Conservation (phyloP, 768 basidiomycete genomes). For the Termitomyces sp. region DNA sequence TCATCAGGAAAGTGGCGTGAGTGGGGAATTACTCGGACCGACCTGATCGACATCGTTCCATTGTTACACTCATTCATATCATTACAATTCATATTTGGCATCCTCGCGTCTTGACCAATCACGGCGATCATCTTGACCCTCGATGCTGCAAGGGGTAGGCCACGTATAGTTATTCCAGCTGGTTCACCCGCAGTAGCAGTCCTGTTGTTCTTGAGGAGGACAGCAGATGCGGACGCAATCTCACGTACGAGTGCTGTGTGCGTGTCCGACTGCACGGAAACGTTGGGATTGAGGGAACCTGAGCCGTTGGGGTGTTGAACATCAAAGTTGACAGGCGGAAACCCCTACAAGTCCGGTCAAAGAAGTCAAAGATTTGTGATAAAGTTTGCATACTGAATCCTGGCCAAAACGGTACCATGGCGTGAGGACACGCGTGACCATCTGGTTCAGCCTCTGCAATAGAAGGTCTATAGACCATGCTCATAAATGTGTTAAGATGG, state of each 20-base stretch:
- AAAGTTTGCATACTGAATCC: conserved; percentile 28
- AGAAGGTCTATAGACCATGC: too few species aligned
- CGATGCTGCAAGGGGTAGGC: conserved; percentile 40
- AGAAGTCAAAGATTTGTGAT: not conserved
- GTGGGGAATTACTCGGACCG: conserved; percentile 19
- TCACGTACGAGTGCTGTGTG: conserved; percentile 53
- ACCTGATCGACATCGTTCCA: conserved; percentile 61
- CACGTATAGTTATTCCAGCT: conserved; percentile 29
- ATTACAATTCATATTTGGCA: conserved; percentile 40
- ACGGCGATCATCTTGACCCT: conserved; percentile 54
- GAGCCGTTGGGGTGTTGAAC: conserved; percentile 41
- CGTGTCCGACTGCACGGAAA: conserved; percentile 35
- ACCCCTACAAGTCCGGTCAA: conserved; percentile 20
- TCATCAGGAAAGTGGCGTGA: not conserved
- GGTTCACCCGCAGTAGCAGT: conserved; percentile 28
- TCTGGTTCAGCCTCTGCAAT: conserved; percentile 27
- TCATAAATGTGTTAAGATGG: too few species aligned
- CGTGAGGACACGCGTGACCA: conserved; percentile 41
- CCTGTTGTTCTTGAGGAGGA: conserved; percentile 63
- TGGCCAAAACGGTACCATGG: conserved; percentile 45
- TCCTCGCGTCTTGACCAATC: conserved; percentile 53
- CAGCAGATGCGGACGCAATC: conserved; percentile 62
- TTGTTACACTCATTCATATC: conserved; percentile 51
- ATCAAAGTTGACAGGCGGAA: conserved; percentile 44
- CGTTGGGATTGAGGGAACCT: conserved; percentile 35